Conservation (phyloP, 2,329 filamentous ascomycete species). For the Nemania abortiva region DNA sequence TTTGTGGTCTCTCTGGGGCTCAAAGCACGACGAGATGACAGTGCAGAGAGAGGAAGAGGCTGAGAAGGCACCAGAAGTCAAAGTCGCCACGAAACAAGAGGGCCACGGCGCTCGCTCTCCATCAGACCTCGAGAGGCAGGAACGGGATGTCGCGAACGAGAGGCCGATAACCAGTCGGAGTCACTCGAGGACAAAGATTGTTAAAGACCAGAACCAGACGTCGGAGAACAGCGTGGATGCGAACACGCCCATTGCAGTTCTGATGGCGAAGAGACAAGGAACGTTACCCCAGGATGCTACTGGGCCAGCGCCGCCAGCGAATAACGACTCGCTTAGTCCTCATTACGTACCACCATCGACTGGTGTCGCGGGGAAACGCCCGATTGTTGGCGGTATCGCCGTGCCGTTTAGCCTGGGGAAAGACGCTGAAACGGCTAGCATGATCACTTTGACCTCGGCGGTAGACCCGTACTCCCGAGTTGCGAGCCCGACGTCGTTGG, state of each 20-base stretch:
- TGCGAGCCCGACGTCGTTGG: constrained; percentile 50
- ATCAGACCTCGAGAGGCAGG: constrained; percentile 57
- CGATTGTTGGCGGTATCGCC: constrained; percentile 76
- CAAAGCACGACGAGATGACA: constrained; percentile 85
- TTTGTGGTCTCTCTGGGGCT: constrained; percentile 89
- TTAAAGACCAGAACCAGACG: constrained; percentile 65
- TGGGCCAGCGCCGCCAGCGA: constrained; percentile 47
- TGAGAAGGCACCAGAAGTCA: constrained; percentile 54
- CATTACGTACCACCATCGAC: constrained; percentile 60
- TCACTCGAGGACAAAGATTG: constrained; percentile 59
- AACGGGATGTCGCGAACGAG: constrained; percentile 46
- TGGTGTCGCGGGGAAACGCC: constrained; percentile 70
- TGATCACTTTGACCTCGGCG: constrained; percentile 71
- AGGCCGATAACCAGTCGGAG: constrained; percentile 51
- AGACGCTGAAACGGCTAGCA: constrained; percentile 75
- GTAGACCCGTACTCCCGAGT: constrained; percentile 51
- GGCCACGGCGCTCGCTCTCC: constrained; percentile 59
- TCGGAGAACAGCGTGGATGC: constrained; percentile 50
- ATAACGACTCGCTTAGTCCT: constrained; percentile 46
- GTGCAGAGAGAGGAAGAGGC: constrained; percentile 70
- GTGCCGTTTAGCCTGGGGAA: constrained; percentile 78
- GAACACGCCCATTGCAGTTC: constrained; percentile 58
- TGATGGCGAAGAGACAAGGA: constrained; percentile 58
- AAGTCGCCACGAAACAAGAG: constrained; percentile 55
- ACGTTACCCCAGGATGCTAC: constrained; percentile 50